Conservation (phyloP, 1,284 basidiomycete species). For the Inonotus hispidus region DNA sequence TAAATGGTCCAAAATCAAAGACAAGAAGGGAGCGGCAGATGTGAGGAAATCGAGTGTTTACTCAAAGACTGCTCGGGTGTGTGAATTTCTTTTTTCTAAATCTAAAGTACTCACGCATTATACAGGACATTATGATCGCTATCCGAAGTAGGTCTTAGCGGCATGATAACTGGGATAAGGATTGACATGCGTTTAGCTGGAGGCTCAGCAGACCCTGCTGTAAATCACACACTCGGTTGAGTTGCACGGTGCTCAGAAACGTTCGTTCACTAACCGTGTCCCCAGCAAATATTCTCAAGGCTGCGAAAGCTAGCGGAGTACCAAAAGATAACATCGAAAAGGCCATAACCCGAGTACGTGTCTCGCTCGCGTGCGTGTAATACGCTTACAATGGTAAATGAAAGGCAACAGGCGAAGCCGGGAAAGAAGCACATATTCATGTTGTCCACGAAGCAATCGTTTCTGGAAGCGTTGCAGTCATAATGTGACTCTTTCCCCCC, state of each 20-base stretch:
- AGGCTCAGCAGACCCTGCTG: conserved; percentile 57
- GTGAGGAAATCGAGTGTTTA: conserved; percentile 57
- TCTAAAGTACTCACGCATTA: not conserved
- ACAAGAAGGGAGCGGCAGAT: conserved; percentile 73
- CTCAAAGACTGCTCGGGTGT: conserved; percentile 53
- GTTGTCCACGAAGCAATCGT: conserved; percentile 72
- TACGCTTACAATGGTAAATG: conserved; percentile 10
- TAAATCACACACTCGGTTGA: conserved; percentile 49
- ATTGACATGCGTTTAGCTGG: conserved; percentile 40
- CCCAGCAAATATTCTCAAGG: conserved; percentile 48
- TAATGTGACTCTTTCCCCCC: conserved; percentile 53
- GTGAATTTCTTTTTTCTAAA: conserved; percentile 22
- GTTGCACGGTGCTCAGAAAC: too few species aligned
- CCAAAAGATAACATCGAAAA: conserved; percentile 76
- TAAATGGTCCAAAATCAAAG: conserved; percentile 89
- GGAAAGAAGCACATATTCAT: conserved; percentile 40
- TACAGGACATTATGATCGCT: conserved; percentile 66
- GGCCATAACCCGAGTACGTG: conserved; percentile 57
- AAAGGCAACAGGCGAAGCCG: conserved; percentile 49
- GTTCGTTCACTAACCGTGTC: not conserved
- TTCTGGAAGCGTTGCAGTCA: conserved; percentile 61
- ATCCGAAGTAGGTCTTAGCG: conserved; percentile 48
- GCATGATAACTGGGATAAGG: conserved; percentile 1
- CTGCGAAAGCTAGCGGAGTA: conserved; percentile 60
- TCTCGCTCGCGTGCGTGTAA: not conserved